phyloP scores from a whole-genome alignment of 352 stramenopile genomes.

The Globisporangium acanthophoron region DNA sequence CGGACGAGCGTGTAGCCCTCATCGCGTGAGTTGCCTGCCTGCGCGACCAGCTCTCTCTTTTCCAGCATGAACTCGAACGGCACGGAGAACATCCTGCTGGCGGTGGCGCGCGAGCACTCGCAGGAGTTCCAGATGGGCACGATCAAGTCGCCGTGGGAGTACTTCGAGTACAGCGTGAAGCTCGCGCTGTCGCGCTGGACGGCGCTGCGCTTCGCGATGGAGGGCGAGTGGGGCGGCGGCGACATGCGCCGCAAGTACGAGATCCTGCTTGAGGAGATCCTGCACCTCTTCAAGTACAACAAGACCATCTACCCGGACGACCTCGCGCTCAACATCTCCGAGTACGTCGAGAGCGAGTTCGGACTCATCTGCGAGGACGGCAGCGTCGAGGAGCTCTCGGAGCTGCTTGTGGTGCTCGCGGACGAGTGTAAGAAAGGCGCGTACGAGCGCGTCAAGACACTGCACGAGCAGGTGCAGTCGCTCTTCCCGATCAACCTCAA shows the following conservation, averaged over 20 bases:
- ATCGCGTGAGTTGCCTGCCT: too few relatives aligned
- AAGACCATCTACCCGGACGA: slow-evolving; percentile 63
- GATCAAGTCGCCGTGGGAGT: slow-evolving; percentile 77
- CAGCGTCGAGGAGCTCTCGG: slow-evolving; percentile 62
- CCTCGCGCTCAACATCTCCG: slow-evolving; percentile 57
- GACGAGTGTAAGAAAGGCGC: slow-evolving; percentile 79
- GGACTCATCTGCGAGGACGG: slow-evolving; percentile 74
- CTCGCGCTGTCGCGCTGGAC: slow-evolving; percentile 74
- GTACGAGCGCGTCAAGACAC: slow-evolving; percentile 54
- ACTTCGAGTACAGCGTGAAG: slow-evolving; percentile 83
- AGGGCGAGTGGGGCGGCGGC: slow-evolving; percentile 78
- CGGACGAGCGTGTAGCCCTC: too few relatives aligned
- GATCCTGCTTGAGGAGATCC: slow-evolving; percentile 71
- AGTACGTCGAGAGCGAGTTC: slow-evolving; percentile 76
- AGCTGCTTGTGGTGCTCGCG: slow-evolving; percentile 57
- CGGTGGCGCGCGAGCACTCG: slow-evolving; percentile 48
- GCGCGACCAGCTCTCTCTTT: too few relatives aligned
- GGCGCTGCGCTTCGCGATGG: slow-evolving; percentile 77
- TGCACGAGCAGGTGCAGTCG: slow-evolving; percentile 69
- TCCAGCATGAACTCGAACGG: slow-evolving; percentile 24
- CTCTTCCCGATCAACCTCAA: slow-evolving; percentile 82
- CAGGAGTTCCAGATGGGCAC: slow-evolving; percentile 37
- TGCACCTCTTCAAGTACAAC: slow-evolving; percentile 81
- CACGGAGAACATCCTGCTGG: slow-evolving; percentile 47
- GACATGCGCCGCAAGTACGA: slow-evolving; percentile 80